Evolutionary conservation across 306 rosid genomes (phyloP).

Genomic region (Cucurbita maxima): DNA sequence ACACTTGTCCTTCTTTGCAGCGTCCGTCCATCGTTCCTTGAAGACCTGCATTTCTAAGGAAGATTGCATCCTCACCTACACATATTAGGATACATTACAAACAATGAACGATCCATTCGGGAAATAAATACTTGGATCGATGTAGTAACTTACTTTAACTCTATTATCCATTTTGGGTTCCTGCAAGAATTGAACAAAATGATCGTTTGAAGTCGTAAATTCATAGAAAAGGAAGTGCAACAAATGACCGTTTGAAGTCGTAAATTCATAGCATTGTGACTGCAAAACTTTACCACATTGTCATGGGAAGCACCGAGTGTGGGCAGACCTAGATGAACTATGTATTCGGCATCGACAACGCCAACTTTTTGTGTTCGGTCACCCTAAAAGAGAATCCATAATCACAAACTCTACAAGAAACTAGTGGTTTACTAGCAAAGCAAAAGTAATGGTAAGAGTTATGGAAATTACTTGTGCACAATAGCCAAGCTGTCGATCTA

Average conservation of each 20-base stretch:
- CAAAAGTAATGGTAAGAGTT: background rate
- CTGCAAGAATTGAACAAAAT: slow-evolving; percentile 25
- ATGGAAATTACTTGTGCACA: slow-evolving; percentile 64
- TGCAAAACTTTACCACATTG: slow-evolving; percentile 30
- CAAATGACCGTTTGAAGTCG: background rate
- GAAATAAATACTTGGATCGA: background rate
- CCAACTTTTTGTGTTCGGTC: slow-evolving; percentile 63
- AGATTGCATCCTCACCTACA: slow-evolving; percentile 35
- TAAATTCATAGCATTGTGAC: background rate
- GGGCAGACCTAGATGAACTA: slow-evolving; percentile 76
- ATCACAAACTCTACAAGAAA: slow-evolving; percentile 2
- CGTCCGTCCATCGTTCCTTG: slow-evolving; percentile 27
- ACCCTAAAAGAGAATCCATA: slow-evolving; percentile 41
- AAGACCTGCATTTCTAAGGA: slow-evolving; percentile 29
- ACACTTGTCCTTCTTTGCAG: slow-evolving; percentile 21
- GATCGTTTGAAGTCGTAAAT: background rate
- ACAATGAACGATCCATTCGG: background rate
- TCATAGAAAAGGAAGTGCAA: background rate
- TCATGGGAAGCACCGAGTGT: slow-evolving; percentile 63
- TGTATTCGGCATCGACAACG: slow-evolving; percentile 68
- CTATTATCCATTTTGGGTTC: slow-evolving; percentile 25
- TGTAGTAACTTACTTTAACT: slow-evolving; percentile 16
- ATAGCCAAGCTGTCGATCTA: slow-evolving; percentile 75
- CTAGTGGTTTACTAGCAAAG: background rate
- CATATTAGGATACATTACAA: background rate